Evolutionary conservation across 306 rosid genomes (phyloP).

Genomic region (Lupinus albus): DNA sequence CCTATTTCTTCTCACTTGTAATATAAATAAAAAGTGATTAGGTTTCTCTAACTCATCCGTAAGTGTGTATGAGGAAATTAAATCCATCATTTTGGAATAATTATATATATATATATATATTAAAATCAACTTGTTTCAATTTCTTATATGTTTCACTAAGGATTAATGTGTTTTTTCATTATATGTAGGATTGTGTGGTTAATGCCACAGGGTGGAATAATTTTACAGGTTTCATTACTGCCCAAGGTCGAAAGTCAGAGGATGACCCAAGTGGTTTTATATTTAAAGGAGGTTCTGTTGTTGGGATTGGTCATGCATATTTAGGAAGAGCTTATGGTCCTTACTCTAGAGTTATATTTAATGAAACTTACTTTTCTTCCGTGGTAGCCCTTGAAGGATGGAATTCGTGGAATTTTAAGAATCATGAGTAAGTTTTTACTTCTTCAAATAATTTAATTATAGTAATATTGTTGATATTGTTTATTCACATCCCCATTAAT

Average conservation of each 20-base stretch:
- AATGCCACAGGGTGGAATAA: slow-evolving; percentile 31
- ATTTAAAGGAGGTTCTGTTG: slow-evolving; percentile 36
- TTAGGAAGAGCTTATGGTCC: slow-evolving; percentile 56
- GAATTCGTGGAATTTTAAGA: slow-evolving; percentile 46
- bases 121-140: too few relatives aligned
- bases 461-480: too few relatives aligned
- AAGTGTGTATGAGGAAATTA: too few relatives aligned
- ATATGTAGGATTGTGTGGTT: slow-evolving; percentile 35
- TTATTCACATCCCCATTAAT: too few relatives aligned
- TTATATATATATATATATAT: too few relatives aligned
- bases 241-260: slow-evolving; percentile 33
- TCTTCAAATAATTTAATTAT: background rate
- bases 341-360: slow-evolving; percentile 48
- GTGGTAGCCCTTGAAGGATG: slow-evolving; percentile 48
- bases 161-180: background rate
- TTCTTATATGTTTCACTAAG: too few relatives aligned
- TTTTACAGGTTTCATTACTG: slow-evolving; percentile 45
- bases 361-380: slow-evolving; percentile 2
- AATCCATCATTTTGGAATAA: too few relatives aligned
- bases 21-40: too few relatives aligned
- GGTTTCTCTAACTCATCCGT: too few relatives aligned
- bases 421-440: slow-evolving; percentile 44
- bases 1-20: too few relatives aligned
- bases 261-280: slow-evolving; percentile 44
- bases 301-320: slow-evolving; percentile 36